Percentiles rank a stretch among this genome's conserved stretches.
Conservation (phyloP, 2,329 filamentous ascomycete species). For the Ceratocystis variospora region DNA sequence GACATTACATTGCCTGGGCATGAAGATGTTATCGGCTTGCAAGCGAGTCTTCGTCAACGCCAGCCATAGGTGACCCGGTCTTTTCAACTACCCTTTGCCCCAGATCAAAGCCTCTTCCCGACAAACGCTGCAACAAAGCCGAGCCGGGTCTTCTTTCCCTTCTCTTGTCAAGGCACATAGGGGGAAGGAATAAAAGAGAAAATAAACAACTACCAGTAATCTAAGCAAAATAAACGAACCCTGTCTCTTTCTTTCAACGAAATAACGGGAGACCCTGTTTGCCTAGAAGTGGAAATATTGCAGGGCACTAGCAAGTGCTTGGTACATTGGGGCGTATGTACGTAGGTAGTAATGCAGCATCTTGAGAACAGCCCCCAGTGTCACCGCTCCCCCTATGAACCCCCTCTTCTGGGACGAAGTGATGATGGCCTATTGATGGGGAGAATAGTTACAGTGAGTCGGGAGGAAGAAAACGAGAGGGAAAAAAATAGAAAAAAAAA, state of each 20-base stretch:
- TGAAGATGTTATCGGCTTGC: neutral
- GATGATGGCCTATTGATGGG: neutral
- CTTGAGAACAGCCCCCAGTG: neutral
- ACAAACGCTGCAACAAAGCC: neutral
- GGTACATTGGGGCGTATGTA: neutral
- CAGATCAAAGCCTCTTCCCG: neutral
- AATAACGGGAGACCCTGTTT: neutral
- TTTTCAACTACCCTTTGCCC: neutral
- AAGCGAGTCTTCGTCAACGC: neutral
- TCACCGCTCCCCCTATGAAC: neutral
- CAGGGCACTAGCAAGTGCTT: neutral
- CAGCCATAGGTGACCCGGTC: neutral
- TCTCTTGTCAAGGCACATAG: neutral
- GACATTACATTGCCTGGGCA: neutral
- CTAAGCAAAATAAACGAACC: neutral
- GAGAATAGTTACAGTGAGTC: neutral
- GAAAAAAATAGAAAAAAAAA: too few species aligned
- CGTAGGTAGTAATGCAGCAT: neutral
- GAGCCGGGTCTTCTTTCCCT: neutral
- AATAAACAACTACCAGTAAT: neutral
- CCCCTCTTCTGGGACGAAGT: neutral
- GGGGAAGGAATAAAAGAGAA: neutral
- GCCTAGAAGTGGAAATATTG: constrained; percentile 1
- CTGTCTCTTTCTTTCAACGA: neutral
- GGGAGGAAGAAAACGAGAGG: neutral